Evolutionary conservation across 2,329 filamentous ascomycete genomes (phyloP), one percentile per base, ranked within the genome.

Genomic region (Alternaria ethzedia): DNA sequence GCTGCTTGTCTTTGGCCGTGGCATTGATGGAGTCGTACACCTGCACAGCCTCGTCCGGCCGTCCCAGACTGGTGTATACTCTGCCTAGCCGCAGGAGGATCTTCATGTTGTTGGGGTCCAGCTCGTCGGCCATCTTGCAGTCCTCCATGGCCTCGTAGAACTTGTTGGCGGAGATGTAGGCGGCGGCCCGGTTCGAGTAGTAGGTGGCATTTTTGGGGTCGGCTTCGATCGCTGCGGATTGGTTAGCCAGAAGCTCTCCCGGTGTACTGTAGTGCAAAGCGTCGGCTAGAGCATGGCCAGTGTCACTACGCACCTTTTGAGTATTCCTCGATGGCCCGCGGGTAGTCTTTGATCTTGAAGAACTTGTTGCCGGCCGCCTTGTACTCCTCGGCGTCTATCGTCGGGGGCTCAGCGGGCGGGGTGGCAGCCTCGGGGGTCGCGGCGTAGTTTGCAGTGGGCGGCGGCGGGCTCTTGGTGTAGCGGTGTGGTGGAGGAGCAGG

Each of bases 281-380:
- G 26, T 36, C 47, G 49, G 54, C 49, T 58, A 41, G 60, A 23
- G 46, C 28, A 61, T 26, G 55, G 64, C 50, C 25, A 56, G 61
- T 46, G 55, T 59, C 25, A 58, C 63, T 79, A 78, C 85, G 63
- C 85, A 97, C 95, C 95, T 88, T 97, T 97, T 71, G 92, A 93
- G 81, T 98, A 99, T 81, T 97, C 93, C 71, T 92, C 88, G 78
- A 98, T 94, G 23, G 96, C 95, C 77, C 91, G 91, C 64, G 86
- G 83, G 80, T 95, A 99, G 76, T 97, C 92, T 78, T 91, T 93
- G 68, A 94, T 92, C 84, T 97, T 98, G 87, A 97, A 99, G 77
- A 93, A 95, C 76, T 96, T 96, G 84, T 99, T 99, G 63, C 96
- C 96, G 3, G 92, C 89, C 72, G 92, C 88, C 85, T 99, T 99